Percentiles rank a stretch among this genome's conserved stretches.
phyloP scores from a whole-genome alignment of 495 filamentous ascomycete genomes.

The Neurospora intermedia region DNA sequence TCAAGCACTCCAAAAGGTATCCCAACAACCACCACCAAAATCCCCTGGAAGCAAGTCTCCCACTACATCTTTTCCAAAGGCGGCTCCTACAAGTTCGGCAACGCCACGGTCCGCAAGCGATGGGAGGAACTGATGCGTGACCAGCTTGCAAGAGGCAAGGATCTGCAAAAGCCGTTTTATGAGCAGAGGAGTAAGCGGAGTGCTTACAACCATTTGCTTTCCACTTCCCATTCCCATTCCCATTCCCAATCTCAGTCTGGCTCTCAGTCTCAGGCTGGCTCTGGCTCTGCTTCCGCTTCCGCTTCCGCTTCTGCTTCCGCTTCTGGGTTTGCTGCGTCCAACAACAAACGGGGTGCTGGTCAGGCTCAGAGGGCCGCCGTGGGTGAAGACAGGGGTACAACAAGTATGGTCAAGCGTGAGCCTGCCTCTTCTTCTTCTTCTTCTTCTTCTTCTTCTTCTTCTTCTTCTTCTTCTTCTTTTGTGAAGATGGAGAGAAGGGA shows the following conservation, averaged over 20 bases:
- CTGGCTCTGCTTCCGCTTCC: too few relatives aligned
- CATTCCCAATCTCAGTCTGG: not conserved
- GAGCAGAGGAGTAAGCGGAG: not conserved
- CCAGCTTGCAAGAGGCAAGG: constrained; percentile 4
- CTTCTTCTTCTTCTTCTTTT: too few relatives aligned
- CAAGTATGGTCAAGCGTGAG: too few relatives aligned
- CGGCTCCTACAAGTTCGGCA: constrained; percentile 75
- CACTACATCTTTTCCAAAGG: constrained; percentile 60
- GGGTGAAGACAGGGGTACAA: too few relatives aligned
- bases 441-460: too few relatives aligned
- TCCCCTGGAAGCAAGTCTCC: constrained; percentile 77
- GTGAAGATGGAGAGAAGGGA: too few relatives aligned
- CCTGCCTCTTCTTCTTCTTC: too few relatives aligned
- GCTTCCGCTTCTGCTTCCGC: not conserved
- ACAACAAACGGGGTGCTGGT: not conserved
- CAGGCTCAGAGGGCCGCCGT: not conserved
- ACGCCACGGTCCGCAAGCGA: constrained; percentile 81
- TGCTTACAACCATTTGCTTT: not conserved
- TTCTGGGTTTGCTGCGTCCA: not conserved
- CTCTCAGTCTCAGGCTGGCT: too few relatives aligned
- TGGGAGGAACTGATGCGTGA: constrained; percentile 45
- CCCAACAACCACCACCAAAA: constrained; percentile 26
- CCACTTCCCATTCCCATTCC: not conserved
- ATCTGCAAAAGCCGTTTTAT: constrained; percentile 7
- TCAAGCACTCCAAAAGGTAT: not conserved